Evolutionary conservation across 108 stramenopile genomes (phyloP), one percentile per base, ranked within the genome.

Genomic region (Cyclotella choctawhatcheeana): DNA sequence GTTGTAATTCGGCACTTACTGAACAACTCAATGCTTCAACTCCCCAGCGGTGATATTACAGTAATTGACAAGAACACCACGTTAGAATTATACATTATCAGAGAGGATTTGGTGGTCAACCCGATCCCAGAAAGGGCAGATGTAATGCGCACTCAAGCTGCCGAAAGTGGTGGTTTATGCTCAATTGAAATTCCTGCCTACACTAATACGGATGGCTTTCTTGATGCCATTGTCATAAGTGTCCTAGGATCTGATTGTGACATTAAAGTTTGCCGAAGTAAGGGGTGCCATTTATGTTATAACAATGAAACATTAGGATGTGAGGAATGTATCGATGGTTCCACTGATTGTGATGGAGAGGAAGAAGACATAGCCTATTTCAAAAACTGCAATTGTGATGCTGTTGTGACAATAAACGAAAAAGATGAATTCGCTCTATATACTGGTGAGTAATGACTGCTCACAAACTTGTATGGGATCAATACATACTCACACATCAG

Each of bases 1-100:
- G n/a, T n/a, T n/a, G n/a, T n/a, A n/a, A n/a, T n/a, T n/a, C n/a
- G n/a, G n/a, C n/a, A n/a, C n/a, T n/a, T n/a, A n/a, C n/a, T n/a
- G n/a, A n/a, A n/a, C n/a, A 50, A 4, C 4, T 50, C 4, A 18
- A 40, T 8, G 37, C 37, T 12, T 40, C 37, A 40, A 40, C 37
- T 40, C 12, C 37, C 8, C 12, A 8, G 8, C 12, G 55, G 44
- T 22, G 24, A 21, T 33, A 44, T 44, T 0, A 22, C 69, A 27
- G 43, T n/a, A 22, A 59, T 71, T 25, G 34, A 71, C 20, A 8
- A 24, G 10, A 59, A 44, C 5, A 25, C 30, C 10, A 47, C 58
- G 6, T 71, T 48, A 59, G 69, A 71, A 40, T 40, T 71, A 16
- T 71, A 71, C 21, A 33, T 71, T n/a, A 5, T 71, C 4, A 54